phyloP scores from a whole-genome alignment of 192 early-diverging fungal genomes.

The Dissophora globulifera region DNA sequence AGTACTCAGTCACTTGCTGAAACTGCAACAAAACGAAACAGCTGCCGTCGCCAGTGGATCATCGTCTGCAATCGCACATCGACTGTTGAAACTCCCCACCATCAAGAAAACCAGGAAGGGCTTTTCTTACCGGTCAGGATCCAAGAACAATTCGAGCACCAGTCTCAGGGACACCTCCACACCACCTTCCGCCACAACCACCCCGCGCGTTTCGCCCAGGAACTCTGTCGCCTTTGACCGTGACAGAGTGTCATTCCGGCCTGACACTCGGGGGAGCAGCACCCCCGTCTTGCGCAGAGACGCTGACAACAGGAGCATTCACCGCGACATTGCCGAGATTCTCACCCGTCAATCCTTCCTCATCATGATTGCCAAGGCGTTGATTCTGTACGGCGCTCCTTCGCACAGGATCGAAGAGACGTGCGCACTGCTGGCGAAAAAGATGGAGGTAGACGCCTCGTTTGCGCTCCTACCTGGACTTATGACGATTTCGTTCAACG shows the following conservation, averaged over 20 bases:
- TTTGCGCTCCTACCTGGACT: constrained; percentile 47
- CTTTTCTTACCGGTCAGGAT: constrained; percentile 29
- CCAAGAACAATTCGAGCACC: constrained; percentile 25
- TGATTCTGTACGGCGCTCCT: constrained; percentile 53
- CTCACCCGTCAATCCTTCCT: constrained; percentile 38
- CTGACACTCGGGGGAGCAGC: too few species aligned
- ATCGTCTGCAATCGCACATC: background rate
- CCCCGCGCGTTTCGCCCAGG: constrained; percentile 27
- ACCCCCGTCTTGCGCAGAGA: background rate
- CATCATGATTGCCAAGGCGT: constrained; percentile 46
- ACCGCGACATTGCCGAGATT: constrained; percentile 45
- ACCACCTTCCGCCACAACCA: constrained; percentile 21
- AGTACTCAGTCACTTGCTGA: constrained; percentile 44
- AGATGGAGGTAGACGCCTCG: constrained; percentile 49
- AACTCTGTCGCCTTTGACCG: constrained; percentile 26
- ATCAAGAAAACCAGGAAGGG: constrained; percentile 27
- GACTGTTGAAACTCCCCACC: background rate
- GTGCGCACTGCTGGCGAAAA: constrained; percentile 23
- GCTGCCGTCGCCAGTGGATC: constrained; percentile 7
- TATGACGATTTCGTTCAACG: constrained; percentile 58
- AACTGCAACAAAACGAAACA: constrained; percentile 32
- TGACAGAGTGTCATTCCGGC: background rate
- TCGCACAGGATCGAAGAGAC: constrained; percentile 54
- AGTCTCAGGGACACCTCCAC: constrained; percentile 6
- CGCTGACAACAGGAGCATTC: constrained; percentile 27